These are phyloP conservation scores for Angomonas desouzai DNA, from an alignment of 208 protist species.

Conservation along the genomic window DNA sequence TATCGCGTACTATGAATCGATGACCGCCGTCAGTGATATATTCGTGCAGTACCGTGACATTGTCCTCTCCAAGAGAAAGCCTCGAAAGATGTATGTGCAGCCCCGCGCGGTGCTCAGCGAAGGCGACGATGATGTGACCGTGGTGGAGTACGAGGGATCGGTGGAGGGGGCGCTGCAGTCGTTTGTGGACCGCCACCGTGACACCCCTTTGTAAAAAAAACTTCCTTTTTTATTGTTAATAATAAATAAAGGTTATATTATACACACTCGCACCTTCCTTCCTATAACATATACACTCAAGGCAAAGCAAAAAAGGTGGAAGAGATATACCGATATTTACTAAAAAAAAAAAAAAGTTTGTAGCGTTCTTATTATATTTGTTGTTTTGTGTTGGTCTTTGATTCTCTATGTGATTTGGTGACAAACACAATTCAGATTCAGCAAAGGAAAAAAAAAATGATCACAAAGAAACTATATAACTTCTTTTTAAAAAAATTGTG, in stretches of 20 bases:
- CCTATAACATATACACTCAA: no score
- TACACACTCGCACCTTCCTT: no score
- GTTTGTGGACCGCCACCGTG: constrained; percentile 51
- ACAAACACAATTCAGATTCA: background rate
- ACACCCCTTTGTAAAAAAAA: constrained; percentile 50
- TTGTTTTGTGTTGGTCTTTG: no score
- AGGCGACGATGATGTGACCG: constrained; percentile 36
- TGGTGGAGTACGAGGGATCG: constrained; percentile 51
- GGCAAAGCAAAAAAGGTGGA: background rate
- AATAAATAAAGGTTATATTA: no score
- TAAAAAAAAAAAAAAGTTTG: no score
- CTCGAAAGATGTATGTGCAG: constrained; percentile 89
- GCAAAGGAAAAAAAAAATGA: constrained; percentile 16
- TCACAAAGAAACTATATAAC: background rate
- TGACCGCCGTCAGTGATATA: constrained; percentile 55
- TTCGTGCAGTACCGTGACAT: constrained; percentile 72
- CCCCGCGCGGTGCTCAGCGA: constrained; percentile 41
- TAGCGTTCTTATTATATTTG: background rate
- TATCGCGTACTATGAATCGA: constrained; percentile 42
- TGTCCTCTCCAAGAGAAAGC: constrained; percentile 72
- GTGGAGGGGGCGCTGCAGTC: constrained; percentile 49
- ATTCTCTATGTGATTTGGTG: no score
- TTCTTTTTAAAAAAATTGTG: no score
- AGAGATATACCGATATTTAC: no score
- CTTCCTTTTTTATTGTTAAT: no score